A percentile compares a stretch with the other conserved stretches of the same genome.
phyloP scores from a whole-genome alignment of 1,284 basidiomycete species.

The Phellopilus nigrolimitatus region DNA sequence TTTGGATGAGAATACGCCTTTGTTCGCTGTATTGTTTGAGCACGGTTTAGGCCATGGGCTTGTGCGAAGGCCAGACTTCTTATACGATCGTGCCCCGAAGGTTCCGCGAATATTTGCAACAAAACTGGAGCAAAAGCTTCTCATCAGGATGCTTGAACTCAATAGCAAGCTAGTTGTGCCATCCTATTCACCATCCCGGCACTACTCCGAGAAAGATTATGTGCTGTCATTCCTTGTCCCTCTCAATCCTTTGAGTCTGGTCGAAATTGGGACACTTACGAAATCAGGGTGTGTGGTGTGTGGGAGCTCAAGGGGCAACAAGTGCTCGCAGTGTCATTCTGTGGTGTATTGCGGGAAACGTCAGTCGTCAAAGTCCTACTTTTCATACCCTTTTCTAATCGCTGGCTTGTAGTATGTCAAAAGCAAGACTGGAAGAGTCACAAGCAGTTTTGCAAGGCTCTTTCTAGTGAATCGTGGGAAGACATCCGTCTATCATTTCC shows the following conservation, averaged over 20 bases:
- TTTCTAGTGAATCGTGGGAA: slow-evolving; percentile 38
- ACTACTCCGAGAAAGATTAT: slow-evolving; percentile 27
- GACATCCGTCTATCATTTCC: slow-evolving; percentile 28
- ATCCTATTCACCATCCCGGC: slow-evolving; percentile 24
- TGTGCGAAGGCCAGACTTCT: slow-evolving; percentile 9
- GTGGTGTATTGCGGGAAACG: slow-evolving; percentile 36
- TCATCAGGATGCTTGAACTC: slow-evolving; percentile 31
- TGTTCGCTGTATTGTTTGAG: slow-evolving; percentile 8
- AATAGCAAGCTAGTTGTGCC: slow-evolving; percentile 33
- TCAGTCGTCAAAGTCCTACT: slow-evolving; percentile 36
- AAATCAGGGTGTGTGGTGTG: slow-evolving; percentile 37
- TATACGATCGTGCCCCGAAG: not conserved
- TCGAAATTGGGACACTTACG: slow-evolving; percentile 34
- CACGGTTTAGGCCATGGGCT: slow-evolving; percentile 21
- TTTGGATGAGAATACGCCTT: not conserved
- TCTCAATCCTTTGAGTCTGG: slow-evolving; percentile 34
- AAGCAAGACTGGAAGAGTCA: slow-evolving; percentile 37
- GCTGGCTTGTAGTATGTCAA: slow-evolving; percentile 35
- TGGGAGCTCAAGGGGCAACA: slow-evolving; percentile 30
- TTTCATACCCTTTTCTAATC: slow-evolving; percentile 19
- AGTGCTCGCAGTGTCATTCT: slow-evolving; percentile 35
- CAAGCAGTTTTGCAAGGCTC: slow-evolving; percentile 34
- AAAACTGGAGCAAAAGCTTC: slow-evolving; percentile 32
- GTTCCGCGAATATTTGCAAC: slow-evolving; percentile 25
- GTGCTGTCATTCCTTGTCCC: slow-evolving; percentile 37